phyloP scores from a whole-genome alignment of 2,329 filamentous ascomycete species.

The Arachnomyces sp. region DNA sequence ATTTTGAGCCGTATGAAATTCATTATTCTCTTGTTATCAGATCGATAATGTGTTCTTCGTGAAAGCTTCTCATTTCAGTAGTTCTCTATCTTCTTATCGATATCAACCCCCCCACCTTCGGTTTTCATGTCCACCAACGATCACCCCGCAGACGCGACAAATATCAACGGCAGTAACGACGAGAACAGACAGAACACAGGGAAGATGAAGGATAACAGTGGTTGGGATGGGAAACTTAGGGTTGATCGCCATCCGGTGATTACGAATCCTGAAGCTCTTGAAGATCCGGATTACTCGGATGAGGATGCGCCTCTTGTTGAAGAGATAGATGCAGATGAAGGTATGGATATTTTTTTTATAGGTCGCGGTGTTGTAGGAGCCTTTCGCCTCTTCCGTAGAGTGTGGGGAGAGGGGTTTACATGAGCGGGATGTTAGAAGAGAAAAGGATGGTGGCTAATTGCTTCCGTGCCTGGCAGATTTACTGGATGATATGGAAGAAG shows the following conservation, averaged over 20 bases:
- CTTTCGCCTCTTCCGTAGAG: slow-evolving; percentile 4
- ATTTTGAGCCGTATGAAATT: no score
- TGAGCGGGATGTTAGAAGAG: no score
- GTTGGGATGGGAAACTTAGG: slow-evolving; percentile 41
- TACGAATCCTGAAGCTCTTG: slow-evolving; percentile 71
- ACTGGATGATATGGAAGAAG: slow-evolving; percentile 50
- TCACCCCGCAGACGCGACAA: no score
- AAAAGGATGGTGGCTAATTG: no score
- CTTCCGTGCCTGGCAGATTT: slow-evolving; percentile 39
- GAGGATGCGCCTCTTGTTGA: slow-evolving; percentile 61
- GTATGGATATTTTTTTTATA: slow-evolving; percentile 36
- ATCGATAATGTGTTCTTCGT: no score
- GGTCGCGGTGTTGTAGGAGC: no score
- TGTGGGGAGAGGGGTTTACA: neutral
- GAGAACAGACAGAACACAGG: slow-evolving; percentile 2
- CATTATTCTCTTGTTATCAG: no score
- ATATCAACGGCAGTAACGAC: slow-evolving; percentile 6
- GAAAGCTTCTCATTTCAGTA: no score
- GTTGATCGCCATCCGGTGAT: slow-evolving; percentile 63
- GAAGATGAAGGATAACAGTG: slow-evolving; percentile 36
- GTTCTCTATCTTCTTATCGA: no score
- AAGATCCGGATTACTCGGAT: slow-evolving; percentile 79
- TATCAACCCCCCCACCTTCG: no score
- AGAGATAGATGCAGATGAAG: slow-evolving; percentile 73
- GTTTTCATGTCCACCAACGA: no score